These are phyloP conservation scores for Monosporascus sp. DNA, from an alignment of 2,329 filamentous ascomycete species.

Conservation along the genomic window DNA sequence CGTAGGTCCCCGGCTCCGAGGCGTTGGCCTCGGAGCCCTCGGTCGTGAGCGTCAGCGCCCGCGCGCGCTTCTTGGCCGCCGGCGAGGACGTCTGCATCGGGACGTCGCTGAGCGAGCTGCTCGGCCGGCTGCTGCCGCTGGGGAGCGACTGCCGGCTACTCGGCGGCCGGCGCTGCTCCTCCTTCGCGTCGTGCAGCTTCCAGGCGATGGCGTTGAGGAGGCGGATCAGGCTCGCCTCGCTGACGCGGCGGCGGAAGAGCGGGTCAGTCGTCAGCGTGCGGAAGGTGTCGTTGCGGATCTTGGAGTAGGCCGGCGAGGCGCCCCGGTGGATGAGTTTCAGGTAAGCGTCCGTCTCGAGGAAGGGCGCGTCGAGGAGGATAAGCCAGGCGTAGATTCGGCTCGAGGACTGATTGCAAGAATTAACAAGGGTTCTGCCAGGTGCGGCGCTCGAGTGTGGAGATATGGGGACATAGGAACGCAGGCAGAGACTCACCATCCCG, in stretches of 20 bases:
- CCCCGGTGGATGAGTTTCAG: constrained; percentile 87
- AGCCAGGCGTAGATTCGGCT: constrained; percentile 95
- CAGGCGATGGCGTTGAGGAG: constrained; percentile 93
- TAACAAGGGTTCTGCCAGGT: no score
- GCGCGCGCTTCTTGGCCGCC: constrained; percentile 44
- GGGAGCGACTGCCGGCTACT: constrained; percentile 24
- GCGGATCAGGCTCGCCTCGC: constrained; percentile 89
- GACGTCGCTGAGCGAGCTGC: constrained; percentile 32
- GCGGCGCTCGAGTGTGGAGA: no score
- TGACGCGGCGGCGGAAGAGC: constrained; percentile 92
- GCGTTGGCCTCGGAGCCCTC: constrained; percentile 57
- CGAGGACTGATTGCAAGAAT: constrained; percentile 58
- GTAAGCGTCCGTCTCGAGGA: constrained; percentile 82
- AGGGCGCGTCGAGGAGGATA: constrained; percentile 80
- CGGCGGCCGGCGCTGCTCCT: constrained; percentile 33
- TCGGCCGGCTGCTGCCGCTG: constrained; percentile 27
- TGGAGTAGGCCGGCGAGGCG: constrained; percentile 88
- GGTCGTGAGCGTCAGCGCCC: constrained; percentile 55
- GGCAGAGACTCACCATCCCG: constrained; percentile 60
- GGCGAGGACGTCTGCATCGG: constrained; percentile 38
- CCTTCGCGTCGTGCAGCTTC: constrained; percentile 77
- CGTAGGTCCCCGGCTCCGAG: constrained; percentile 75
- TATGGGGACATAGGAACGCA: neutral
- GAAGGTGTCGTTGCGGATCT: constrained; percentile 98
- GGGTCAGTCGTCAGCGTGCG: constrained; percentile 93